Percentiles rank a stretch among this genome's conserved stretches.
These are phyloP conservation scores for Populus pruinosa DNA, from an alignment of 345 rosid genomes.

Conservation along the genomic window DNA sequence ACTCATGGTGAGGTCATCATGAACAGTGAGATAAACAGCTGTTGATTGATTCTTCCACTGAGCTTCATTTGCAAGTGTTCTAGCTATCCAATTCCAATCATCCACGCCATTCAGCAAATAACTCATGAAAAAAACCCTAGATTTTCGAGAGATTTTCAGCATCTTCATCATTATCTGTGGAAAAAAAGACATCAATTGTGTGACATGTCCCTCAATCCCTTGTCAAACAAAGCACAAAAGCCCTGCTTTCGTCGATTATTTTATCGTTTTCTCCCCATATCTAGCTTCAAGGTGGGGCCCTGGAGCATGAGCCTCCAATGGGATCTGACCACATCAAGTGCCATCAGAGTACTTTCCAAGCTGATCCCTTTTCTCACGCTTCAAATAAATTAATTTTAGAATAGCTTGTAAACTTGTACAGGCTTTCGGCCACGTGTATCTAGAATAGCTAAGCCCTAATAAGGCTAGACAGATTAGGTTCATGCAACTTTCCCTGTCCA, in stretches of 20 bases:
- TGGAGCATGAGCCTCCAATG: conserved; percentile 29
- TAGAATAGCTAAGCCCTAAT: neutral
- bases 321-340: neutral
- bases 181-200: conserved; percentile 2
- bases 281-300: neutral
- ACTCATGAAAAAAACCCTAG: too few relatives aligned
- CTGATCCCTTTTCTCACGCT: neutral
- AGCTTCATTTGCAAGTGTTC: too few relatives aligned
- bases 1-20: too few relatives aligned
- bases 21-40: too few relatives aligned
- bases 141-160: too few relatives aligned
- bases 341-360: neutral
- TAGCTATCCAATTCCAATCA: too few relatives aligned
- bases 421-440: conserved; percentile 16
- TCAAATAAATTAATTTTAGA: neutral
- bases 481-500: neutral
- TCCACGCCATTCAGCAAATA: too few relatives aligned
- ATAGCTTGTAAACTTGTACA: neutral
- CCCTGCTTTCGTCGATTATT: neutral
- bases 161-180: neutral
- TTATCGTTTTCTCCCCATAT: neutral
- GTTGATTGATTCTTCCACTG: too few relatives aligned
- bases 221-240: neutral
- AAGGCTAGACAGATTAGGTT: neutral
- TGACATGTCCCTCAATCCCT: neutral